Evolutionary conservation across 768 basidiomycete genomes (phyloP), one percentile per base, ranked within the genome.

Genomic region (Trametes cubensis): DNA sequence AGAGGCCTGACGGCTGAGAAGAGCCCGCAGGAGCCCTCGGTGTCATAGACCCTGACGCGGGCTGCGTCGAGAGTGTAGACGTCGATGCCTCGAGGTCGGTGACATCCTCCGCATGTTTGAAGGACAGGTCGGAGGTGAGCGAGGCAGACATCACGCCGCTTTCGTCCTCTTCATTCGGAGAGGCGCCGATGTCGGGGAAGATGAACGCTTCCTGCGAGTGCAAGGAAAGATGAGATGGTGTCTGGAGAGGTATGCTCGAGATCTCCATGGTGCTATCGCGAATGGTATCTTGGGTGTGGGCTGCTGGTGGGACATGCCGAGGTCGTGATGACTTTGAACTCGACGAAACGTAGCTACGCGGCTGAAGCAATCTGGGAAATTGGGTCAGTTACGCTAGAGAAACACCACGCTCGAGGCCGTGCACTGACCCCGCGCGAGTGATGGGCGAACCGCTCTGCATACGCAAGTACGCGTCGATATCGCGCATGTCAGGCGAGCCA

Each of bases 201-300:
- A 80, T 78, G 69, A 80, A 75, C 2, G 76, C 71, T 60, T 77
- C 75, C 66, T 69, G 59, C 7, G 68, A 70, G 18, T 61, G 68
- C 21, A 60, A 25, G 34, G 62, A 63, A 25, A 67, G 64, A 28
- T 54, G 57, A 51, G 63, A 64, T 15, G 67, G 66, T 4, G 73
- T 66, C 40, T 58, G 70, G 6, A 75, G 70, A 17, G 80, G 72
- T 58, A 76, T 46, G 4, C 81, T 74, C 71, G 89, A 88, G 3
- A 92, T 78, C 54, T 86, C 79, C 70, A 92, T 80, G 0, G 90
- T 91, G 64, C 76, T 80, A 38, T 83, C 77, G 18, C 90, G 84
- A 62, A 92, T 92, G 28, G 80, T 78, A 64, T 81, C 81, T 64
- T 85, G 85, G 1, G 85, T 84, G 66, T 85, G 88, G 10, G 82